Percentiles rank a stretch among this genome's conserved stretches.
phyloP scores from a whole-genome alignment of 2,329 filamentous ascomycete genomes.

The Lachnellula subtilissima region DNA sequence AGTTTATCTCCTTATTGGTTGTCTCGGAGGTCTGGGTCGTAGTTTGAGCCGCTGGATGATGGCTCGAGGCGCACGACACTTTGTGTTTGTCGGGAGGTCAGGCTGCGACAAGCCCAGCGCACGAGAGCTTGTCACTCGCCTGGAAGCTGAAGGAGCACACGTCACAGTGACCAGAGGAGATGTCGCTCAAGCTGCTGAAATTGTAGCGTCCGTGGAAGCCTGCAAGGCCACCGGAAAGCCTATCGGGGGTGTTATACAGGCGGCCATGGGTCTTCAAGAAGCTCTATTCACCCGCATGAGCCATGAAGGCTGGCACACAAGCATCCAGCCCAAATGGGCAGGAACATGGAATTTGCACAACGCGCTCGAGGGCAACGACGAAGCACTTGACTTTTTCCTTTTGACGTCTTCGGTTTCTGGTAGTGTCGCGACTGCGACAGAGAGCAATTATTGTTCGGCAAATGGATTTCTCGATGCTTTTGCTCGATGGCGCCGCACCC shows the following conservation, averaged over 20 bases:
- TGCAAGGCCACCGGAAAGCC: background rate
- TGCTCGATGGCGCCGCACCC: constrained; percentile 2
- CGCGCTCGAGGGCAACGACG: background rate
- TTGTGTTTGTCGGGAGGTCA: constrained; percentile 12
- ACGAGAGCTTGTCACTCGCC: constrained; percentile 14
- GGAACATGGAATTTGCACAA: constrained; percentile 11
- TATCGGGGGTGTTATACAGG: constrained; percentile 18
- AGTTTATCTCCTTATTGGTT: constrained; percentile 14
- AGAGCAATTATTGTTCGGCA: constrained; percentile 1
- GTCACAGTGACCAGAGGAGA: constrained; percentile 1
- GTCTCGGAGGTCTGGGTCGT: constrained; percentile 17
- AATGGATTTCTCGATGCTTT: constrained; percentile 9
- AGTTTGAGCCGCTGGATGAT: constrained; percentile 17
- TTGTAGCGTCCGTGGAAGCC: constrained; percentile 2
- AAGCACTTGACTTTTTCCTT: constrained; percentile 33
- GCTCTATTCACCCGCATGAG: background rate
- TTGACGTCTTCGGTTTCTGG: background rate
- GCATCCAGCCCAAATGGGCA: constrained; percentile 3
- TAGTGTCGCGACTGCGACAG: background rate
- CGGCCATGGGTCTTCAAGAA: constrained; percentile 26
- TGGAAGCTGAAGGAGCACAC: constrained; percentile 17
- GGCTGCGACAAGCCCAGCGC: constrained; percentile 21
- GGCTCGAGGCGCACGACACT: constrained; percentile 7
- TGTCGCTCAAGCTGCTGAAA: background rate
- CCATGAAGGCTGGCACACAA: background rate